A percentile compares a stretch with the other conserved stretches of the same genome.
Evolutionary conservation across 2,329 filamentous ascomycete species (phyloP).

Genomic region (Teratosphaeria pseudoeucalypti): DNA sequence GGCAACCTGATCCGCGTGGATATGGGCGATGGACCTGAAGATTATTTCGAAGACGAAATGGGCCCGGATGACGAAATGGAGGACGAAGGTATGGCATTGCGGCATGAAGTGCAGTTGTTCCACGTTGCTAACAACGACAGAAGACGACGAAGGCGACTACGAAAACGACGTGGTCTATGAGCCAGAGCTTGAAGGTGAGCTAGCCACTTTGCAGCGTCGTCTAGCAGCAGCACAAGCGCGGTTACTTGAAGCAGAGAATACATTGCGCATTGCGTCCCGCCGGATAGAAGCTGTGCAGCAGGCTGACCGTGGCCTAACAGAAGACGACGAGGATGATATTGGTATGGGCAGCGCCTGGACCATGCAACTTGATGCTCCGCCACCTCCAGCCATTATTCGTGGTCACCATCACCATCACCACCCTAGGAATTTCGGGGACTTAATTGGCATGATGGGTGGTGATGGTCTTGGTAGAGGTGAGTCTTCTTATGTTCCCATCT

Average conservation of each 20-base stretch:
- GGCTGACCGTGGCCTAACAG: constrained; percentile 3
- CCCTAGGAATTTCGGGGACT: constrained; percentile 15
- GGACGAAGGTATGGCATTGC: constrained; percentile 7
- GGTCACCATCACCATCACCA: constrained; percentile 12
- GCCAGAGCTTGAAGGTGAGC: constrained; percentile 34
- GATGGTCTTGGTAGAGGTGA: constrained; percentile 4
- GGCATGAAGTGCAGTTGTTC: background rate
- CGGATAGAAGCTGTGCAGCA: background rate
- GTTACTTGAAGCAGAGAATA: background rate
- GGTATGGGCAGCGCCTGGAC: constrained; percentile 14
- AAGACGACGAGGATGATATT: constrained; percentile 22
- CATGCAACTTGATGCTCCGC: constrained; percentile 9
- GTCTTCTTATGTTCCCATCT: background rate
- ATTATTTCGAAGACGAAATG: constrained; percentile 49
- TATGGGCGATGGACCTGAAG: constrained; percentile 36
- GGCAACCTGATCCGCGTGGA: constrained; percentile 24
- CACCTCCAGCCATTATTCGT: constrained; percentile 9
- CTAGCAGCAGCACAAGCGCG: background rate
- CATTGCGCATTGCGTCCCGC: background rate
- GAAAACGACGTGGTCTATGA: constrained; percentile 54
- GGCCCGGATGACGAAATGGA: constrained; percentile 42
- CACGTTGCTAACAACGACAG: constrained; percentile 21
- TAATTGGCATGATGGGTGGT: constrained; percentile 16
- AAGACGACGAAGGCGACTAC: constrained; percentile 58
- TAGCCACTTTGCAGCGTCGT: background rate